phyloP scores from a whole-genome alignment of 176 grass and related monocot species.

The Tillandsia leiboldiana region DNA sequence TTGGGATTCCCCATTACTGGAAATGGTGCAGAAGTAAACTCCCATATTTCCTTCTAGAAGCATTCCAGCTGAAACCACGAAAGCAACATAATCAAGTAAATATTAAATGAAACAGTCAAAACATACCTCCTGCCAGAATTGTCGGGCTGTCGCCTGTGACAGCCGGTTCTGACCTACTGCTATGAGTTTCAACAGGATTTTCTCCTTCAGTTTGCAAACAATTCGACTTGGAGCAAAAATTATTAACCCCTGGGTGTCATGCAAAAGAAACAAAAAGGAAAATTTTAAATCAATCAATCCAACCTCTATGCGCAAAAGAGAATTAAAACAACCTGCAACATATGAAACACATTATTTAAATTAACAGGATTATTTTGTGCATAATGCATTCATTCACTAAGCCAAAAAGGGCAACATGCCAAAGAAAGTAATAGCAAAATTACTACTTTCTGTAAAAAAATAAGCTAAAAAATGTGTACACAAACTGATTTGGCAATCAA shows the following conservation, averaged over 20 bases:
- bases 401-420: too few species aligned
- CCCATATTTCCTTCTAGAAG: too few species aligned
- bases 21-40: too few species aligned
- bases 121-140: background rate
- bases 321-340: background rate
- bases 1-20: too few species aligned
- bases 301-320: background rate
- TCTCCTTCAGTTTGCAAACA: background rate
- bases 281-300: background rate
- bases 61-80: too few species aligned
- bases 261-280: background rate
- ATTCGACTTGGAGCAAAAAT: background rate
- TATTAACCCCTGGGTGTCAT: background rate
- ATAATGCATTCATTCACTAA: background rate
- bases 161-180: background rate
- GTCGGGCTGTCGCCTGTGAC: background rate
- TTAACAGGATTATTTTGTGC: background rate
- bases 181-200: conserved; percentile 1
- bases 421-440: background rate
- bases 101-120: background rate
- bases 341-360: background rate
- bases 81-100: too few species aligned
- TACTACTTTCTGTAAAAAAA: background rate
- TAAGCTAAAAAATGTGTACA: background rate
- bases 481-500: background rate